Base-by-base conservation (phyloP, 352 stramenopile species). In the Globisporangium sylvaticum region DNA sequence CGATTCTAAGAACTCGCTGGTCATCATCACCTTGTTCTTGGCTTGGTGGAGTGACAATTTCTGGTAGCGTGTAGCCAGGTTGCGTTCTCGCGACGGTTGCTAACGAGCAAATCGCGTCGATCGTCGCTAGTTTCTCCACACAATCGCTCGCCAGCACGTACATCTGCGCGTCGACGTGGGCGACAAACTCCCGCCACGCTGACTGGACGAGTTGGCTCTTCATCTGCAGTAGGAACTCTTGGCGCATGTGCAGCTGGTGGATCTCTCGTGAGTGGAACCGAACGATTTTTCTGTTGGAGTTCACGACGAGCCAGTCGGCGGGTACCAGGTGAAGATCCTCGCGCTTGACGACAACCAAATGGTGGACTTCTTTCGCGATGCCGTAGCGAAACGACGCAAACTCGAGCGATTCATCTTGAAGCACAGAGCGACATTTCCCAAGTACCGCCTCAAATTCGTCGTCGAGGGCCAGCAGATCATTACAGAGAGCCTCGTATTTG, bases 71-170 rank as follows among this genome's bases (percentile, higher is more conserved):
- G 56, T 89, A 94, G 25, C 83, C 83, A 1, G 82, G 81, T 10
- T 74, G 71, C 3, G 80, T 72, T 37, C 69, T 69, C 20, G 75
- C 77, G 3, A 91, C 70, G 0, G 71, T 76, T 5, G 81, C 79
- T 0, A 96, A 74, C 9, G 84, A 88, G n/a, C 69, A 79, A 8
- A 93, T 48, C 1, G 78, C 82, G 61, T 96, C 88, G n/a, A 95
- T 60, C 1, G 67, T 72, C 1, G 77, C 82, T 37, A 92, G 42
- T 24, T 74, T 73, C 24, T 82, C 72, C 18, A 90, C 74, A 8
- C 66, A 78, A 2, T 68, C 64, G 58, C 88, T 85, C 6, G 65
- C 67, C 8, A 60, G 53, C n/a, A 79, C 66, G 64, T 87, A 84
- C 1, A 84, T 29, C n/a, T 70, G 46, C 1, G 48, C 60, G 37